These are phyloP conservation scores for Moniliophthora roreri DNA, from an alignment of 1,284 basidiomycete species.

Conservation along the genomic window DNA sequence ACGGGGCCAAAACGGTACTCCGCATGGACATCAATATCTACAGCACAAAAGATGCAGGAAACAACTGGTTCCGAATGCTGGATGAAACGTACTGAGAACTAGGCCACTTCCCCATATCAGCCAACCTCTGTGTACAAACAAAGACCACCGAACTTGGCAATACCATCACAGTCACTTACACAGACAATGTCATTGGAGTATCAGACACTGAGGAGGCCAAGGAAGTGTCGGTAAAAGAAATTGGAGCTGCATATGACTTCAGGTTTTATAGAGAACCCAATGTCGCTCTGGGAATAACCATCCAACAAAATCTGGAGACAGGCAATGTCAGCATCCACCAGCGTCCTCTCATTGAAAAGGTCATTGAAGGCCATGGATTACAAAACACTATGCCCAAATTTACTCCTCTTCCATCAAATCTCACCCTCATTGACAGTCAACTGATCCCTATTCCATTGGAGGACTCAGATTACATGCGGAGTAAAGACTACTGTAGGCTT, in stretches of 20 bases:
- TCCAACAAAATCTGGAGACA: background rate
- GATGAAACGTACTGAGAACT: background rate
- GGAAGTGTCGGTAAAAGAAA: background rate
- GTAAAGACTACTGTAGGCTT: background rate
- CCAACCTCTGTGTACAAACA: slow-evolving; percentile 7
- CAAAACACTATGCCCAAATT: too few relatives aligned
- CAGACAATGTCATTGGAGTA: slow-evolving; percentile 6
- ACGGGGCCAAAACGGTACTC: background rate
- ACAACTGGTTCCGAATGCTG: slow-evolving; percentile 2
- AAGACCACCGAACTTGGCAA: background rate
- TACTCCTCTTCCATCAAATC: background rate
- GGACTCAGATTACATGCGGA: slow-evolving; percentile 1
- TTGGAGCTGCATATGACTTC: background rate
- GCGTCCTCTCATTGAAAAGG: background rate
- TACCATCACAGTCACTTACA: slow-evolving; percentile 8
- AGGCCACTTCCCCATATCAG: background rate
- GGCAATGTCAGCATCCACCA: slow-evolving; percentile 1
- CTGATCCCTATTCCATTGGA: background rate
- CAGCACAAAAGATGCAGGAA: slow-evolving; percentile 8
- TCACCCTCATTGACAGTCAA: background rate
- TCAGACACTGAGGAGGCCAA: background rate
- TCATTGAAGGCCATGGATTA: background rate
- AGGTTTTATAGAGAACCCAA: background rate
- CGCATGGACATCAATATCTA: slow-evolving; percentile 6
- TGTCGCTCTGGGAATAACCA: background rate